Percentiles rank a stretch among this genome's conserved stretches.
Evolutionary conservation across 2,329 filamentous ascomycete species (phyloP).

Genomic region (Macrophomina phaseolina): DNA sequence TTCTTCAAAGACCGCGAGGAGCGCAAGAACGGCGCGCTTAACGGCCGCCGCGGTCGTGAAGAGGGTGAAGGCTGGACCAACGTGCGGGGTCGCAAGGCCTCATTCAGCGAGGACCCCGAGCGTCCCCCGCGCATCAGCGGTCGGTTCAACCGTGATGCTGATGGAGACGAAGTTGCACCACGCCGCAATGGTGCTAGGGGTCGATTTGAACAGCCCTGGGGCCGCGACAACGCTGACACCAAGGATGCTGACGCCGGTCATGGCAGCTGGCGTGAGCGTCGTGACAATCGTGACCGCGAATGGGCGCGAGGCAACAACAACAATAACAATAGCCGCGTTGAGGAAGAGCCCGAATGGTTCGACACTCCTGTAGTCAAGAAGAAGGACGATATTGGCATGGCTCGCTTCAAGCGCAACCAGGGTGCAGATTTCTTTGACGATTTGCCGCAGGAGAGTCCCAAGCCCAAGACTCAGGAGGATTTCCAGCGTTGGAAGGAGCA

Average conservation of each 20-base stretch:
- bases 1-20: slow-evolving; percentile 51
- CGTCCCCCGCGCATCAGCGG: slow-evolving; percentile 64
- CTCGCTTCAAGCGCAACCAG: slow-evolving; percentile 7
- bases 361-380: slow-evolving; percentile 17
- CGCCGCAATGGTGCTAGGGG: slow-evolving; percentile 71
- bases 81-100: slow-evolving; percentile 72
- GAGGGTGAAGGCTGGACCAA: slow-evolving; percentile 77
- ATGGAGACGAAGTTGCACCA: slow-evolving; percentile 55
- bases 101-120: slow-evolving; percentile 73
- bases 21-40: slow-evolving; percentile 42
- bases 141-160: slow-evolving; percentile 54
- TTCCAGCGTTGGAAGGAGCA: slow-evolving; percentile 93
- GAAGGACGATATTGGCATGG: slow-evolving; percentile 66
- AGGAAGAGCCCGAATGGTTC: slow-evolving; percentile 31
- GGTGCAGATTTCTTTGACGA: slow-evolving; percentile 83
- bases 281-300: slow-evolving; percentile 59
- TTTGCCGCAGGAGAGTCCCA: slow-evolving; percentile 68
- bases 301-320: slow-evolving; percentile 58
- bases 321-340: slow-evolving; percentile 60
- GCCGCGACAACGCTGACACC: slow-evolving; percentile 58
- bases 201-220: slow-evolving; percentile 75
- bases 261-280: slow-evolving; percentile 64
- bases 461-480: slow-evolving; percentile 83
- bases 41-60: slow-evolving; percentile 48
- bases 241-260: slow-evolving; percentile 56